Evolutionary conservation across 306 rosid genomes (phyloP), one percentile per base, ranked within the genome.

Genomic region (Phaseolus lunatus): DNA sequence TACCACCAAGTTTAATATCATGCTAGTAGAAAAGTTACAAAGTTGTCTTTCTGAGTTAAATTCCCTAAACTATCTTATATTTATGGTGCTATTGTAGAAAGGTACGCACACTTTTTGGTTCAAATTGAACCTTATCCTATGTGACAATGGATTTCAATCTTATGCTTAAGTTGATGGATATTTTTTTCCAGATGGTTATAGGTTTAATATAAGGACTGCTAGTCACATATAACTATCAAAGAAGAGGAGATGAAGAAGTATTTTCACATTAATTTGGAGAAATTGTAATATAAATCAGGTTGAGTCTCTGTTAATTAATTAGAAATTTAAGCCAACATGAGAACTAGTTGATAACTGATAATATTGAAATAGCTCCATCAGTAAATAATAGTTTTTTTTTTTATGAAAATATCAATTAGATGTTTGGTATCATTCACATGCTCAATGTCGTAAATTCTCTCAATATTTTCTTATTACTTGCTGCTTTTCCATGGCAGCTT

Each of bases 131-230:
- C 72, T 71, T 14, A 70, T 47, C 62, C 44, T 37, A 4, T 26
- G 50, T n/a, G 35, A 47, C 43, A 65, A 19, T 45, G 39, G 22
- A 72, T 64, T 77, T 67, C 63, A 53, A 29, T 49, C 33, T 78
- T 73, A 58, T 54, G 63, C 75, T 54, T 33, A 29, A 41, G 73
- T 71, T 63, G 74, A 52, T 67, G 29, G 33, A 56, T 37, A 82
- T 65, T 52, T 48, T 44, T 76, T 75, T 64, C 71, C 22, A 12
- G 52, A 52, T 72, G 80, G 39, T 15, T 24, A 9, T 72, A 63
- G 49, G 49, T 54, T 82, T 31, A 53, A 48, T 18, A 23, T 31
- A 31, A 50, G 69, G 63, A 70, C 47, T 44, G 48, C 53, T 72
- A 59, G 65, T 70, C 24, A 41, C 56, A 57, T 14, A 67, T 53